Evolutionary conservation across 805 yeast species (phyloP).

Genomic region (Wickerhamiella occidentalis): DNA sequence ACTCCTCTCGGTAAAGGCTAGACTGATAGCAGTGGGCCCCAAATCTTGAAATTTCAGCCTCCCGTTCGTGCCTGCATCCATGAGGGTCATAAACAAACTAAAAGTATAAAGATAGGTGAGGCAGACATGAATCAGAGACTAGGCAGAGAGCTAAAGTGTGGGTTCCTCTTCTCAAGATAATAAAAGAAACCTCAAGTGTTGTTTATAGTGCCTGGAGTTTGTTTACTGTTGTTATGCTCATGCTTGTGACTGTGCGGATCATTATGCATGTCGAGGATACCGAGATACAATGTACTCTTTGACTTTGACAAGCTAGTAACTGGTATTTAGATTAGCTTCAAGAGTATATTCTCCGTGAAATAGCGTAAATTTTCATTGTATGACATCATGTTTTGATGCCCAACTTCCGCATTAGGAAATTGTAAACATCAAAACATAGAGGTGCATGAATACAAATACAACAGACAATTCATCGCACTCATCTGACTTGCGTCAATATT

Average conservation of each 20-base stretch:
- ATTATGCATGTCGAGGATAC: background rate
- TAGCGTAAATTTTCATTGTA: background rate
- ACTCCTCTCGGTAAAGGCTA: background rate
- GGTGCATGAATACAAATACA: slow-evolving; percentile 10
- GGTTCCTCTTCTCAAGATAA: too few species aligned
- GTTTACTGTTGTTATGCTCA: background rate
- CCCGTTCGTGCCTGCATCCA: background rate
- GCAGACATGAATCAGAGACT: too few species aligned
- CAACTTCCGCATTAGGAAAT: slow-evolving; percentile 7
- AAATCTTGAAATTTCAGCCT: background rate
- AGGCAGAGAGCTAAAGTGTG: too few species aligned
- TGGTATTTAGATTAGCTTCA: background rate
- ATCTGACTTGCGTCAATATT: background rate
- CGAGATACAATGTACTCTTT: background rate
- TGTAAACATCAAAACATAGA: slow-evolving; percentile 9
- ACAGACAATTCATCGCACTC: background rate
- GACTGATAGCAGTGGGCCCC: background rate
- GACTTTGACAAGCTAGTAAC: background rate
- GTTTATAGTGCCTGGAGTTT: too few species aligned
- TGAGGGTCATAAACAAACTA: background rate
- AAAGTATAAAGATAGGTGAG: background rate
- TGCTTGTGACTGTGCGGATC: background rate
- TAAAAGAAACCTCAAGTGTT: too few species aligned
- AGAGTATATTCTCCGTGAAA: background rate
- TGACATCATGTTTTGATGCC: background rate